These are phyloP conservation scores for Suillus lakei DNA, from an alignment of 768 basidiomycete species.

Conservation along the genomic window DNA sequence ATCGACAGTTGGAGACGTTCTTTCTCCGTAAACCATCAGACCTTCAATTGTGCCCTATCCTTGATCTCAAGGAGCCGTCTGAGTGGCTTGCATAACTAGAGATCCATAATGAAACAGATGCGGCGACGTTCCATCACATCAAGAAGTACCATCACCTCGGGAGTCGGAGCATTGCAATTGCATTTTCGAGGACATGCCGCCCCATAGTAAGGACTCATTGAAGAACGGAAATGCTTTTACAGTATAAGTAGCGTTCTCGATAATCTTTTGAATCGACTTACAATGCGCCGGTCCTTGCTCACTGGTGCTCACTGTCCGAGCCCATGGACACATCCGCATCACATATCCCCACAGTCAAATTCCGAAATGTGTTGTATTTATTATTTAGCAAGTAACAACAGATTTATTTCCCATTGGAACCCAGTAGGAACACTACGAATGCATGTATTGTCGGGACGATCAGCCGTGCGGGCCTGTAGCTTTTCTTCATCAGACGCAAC, in stretches of 20 bases:
- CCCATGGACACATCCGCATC: background rate
- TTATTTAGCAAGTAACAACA: background rate
- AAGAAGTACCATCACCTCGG: background rate
- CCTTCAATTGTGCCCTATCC: background rate
- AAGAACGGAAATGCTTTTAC: background rate
- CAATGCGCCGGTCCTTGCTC: background rate
- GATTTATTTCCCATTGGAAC: background rate
- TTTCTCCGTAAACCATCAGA: background rate
- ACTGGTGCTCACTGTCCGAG: background rate
- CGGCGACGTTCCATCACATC: background rate
- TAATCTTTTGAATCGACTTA: background rate
- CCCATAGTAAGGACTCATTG: background rate
- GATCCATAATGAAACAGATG: background rate
- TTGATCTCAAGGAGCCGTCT: too few relatives aligned
- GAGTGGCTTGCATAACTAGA: background rate
- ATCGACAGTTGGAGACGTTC: background rate
- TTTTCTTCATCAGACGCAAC: too few relatives aligned
- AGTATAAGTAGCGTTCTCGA: background rate
- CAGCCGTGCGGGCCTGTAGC: too few relatives aligned
- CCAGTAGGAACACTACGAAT: too few relatives aligned
- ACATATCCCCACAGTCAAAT: background rate
- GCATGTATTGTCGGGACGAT: too few relatives aligned
- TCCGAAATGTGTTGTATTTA: background rate
- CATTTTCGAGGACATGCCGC: background rate
- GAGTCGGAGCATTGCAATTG: background rate